Percentiles rank a stretch among this genome's conserved stretches.
These are phyloP conservation scores for Colletotrichum somersetense DNA, from an alignment of 2,329 filamentous ascomycete genomes.

Conservation along the genomic window DNA sequence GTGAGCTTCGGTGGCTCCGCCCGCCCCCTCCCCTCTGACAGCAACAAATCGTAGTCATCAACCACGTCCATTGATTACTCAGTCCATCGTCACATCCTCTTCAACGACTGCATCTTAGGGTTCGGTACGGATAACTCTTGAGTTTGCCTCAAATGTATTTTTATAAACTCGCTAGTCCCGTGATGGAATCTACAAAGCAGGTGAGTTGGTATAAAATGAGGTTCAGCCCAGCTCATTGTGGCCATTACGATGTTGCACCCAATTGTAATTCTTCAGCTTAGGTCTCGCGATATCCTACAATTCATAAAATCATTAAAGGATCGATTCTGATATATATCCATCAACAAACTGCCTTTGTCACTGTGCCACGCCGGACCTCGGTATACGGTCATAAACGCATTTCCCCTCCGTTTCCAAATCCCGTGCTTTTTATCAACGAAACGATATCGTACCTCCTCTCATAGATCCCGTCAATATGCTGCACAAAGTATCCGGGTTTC, in stretches of 20 bases:
- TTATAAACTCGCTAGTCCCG: background rate
- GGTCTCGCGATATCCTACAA: background rate
- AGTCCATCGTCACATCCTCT: background rate
- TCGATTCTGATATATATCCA: no score
- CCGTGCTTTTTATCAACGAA: background rate
- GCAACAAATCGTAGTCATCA: background rate
- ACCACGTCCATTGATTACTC: background rate
- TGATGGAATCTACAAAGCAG: background rate
- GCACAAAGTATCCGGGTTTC: background rate
- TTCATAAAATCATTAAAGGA: background rate
- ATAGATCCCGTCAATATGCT: background rate
- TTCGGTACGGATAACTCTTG: background rate
- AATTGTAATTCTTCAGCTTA: background rate
- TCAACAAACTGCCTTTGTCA: background rate
- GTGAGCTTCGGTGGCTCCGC: constrained; percentile 1
- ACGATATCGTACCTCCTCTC: no score
- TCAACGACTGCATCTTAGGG: background rate
- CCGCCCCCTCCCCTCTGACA: background rate
- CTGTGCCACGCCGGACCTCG: constrained; percentile 32
- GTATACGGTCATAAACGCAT: constrained; percentile 20
- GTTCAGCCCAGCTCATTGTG: background rate
- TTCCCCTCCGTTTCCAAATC: constrained; percentile 23
- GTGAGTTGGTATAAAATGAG: background rate
- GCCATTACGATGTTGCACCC: background rate
- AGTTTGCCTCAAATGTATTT: background rate